Conservation (phyloP, 1,284 basidiomycete species). For the Cryptococcus deneoformans region DNA sequence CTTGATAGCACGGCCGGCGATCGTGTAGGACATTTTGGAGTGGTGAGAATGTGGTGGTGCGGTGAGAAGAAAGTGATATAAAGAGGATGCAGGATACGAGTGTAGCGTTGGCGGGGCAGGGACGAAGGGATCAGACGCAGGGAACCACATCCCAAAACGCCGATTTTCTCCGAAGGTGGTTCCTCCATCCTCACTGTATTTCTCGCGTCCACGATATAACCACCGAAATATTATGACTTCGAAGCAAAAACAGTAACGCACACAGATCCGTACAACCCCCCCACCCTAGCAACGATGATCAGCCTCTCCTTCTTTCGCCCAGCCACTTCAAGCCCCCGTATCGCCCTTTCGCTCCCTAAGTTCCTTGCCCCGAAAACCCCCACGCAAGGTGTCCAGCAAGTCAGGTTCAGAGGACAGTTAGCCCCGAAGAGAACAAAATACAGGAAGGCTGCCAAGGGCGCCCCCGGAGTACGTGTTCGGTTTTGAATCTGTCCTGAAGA, state of each 20-base stretch:
- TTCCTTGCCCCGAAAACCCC: no score
- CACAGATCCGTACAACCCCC: neutral
- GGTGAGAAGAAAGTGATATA: neutral
- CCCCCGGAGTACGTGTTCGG: constrained; percentile 15
- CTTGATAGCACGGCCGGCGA: constrained; percentile 50
- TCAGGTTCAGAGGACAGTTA: constrained; percentile 59
- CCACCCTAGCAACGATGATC: neutral
- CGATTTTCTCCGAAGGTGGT: constrained; percentile 17
- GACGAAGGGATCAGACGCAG: constrained; percentile 1
- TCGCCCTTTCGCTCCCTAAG: constrained; percentile 13
- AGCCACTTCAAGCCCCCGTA: constrained; percentile 21
- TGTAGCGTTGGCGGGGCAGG: neutral
- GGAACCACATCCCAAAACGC: constrained; percentile 17
- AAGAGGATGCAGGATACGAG: neutral
- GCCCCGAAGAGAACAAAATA: constrained; percentile 79
- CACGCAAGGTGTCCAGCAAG: constrained; percentile 21
- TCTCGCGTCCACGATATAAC: constrained; percentile 6
- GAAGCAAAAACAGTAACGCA: neutral
- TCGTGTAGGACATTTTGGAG: constrained; percentile 48
- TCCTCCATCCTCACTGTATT: neutral
- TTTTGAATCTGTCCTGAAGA: no score
- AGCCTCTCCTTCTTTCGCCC: constrained; percentile 14
- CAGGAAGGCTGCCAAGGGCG: constrained; percentile 76
- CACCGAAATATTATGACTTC: no score
- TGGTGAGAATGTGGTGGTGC: neutral